A percentile compares a stretch with the other conserved stretches of the same genome.
phyloP scores from a whole-genome alignment of 306 rosid genomes.

The Prinsepia uniflora region DNA sequence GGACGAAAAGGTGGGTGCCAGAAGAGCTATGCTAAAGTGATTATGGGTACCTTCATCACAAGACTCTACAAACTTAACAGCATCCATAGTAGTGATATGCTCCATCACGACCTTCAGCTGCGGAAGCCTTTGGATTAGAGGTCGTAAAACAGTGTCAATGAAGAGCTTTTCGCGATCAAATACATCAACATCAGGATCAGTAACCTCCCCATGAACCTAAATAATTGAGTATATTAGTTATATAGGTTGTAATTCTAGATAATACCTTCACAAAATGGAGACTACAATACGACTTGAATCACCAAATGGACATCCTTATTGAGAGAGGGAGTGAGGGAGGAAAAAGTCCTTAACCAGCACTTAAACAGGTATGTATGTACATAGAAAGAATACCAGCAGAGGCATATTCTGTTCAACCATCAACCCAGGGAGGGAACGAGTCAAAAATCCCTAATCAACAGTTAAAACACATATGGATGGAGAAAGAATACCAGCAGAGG shows the following conservation, averaged over 20 bases:
- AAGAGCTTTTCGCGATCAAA: constrained; percentile 89
- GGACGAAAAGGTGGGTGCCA: not conserved
- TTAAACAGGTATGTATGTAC: not conserved
- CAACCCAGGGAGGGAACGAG: constrained; percentile 46
- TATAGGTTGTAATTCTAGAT: not conserved
- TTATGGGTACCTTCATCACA: constrained; percentile 52
- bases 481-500: constrained; percentile 61
- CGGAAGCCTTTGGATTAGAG: constrained; percentile 74
- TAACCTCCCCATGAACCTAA: constrained; percentile 93
- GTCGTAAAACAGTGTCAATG: constrained; percentile 72
- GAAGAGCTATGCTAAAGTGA: constrained; percentile 15
- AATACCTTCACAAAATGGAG: not conserved
- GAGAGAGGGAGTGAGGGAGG: not conserved
- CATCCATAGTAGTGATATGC: constrained; percentile 87
- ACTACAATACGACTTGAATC: not conserved
- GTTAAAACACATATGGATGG: not conserved
- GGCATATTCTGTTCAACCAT: constrained; percentile 77
- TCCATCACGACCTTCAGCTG: constrained; percentile 84
- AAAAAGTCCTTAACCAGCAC: not conserved
- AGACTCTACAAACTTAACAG: constrained; percentile 68
- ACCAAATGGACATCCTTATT: not conserved
- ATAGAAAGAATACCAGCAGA: constrained; percentile 48
- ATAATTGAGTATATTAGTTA: not conserved
- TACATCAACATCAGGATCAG: constrained; percentile 65
- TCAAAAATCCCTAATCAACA: constrained; percentile 13